A percentile compares a stretch with the other conserved stretches of the same genome.
Conservation (phyloP, 2,329 filamentous ascomycete genomes). For the Alternaria burnsii region DNA sequence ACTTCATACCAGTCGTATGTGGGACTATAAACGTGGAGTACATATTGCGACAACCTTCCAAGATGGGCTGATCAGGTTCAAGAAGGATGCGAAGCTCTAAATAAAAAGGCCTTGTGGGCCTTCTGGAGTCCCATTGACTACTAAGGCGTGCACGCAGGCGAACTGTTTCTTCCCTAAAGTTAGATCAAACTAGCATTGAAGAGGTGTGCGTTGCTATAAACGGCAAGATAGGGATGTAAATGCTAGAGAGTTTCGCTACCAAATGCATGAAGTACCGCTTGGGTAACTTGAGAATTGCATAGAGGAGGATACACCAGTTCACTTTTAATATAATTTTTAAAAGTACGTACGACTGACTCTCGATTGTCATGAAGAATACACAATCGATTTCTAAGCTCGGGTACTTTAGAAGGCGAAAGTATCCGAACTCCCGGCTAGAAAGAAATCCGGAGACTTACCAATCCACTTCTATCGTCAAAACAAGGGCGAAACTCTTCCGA, state of each 20-base stretch:
- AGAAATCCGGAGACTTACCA: neutral
- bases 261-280: neutral
- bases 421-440: neutral
- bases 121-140: neutral
- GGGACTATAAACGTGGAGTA: conserved; percentile 39
- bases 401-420: neutral
- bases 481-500: neutral
- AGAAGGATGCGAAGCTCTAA: conserved; percentile 1
- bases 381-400: neutral
- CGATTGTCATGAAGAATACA: neutral
- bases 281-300: neutral
- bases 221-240: neutral
- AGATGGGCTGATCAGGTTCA: conserved; percentile 43
- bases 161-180: neutral
- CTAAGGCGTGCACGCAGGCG: neutral
- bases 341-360: neutral
- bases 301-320: neutral
- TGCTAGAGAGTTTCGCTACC: neutral
- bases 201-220: neutral
- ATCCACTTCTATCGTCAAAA: fast-evolving
- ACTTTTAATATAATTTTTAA: neutral
- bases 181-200: neutral
- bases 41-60: conserved; percentile 48
- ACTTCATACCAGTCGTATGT: conserved; percentile 40
- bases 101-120: neutral